Evolutionary conservation across 805 yeast genomes (phyloP).

Genomic region (Ogataea pini): DNA sequence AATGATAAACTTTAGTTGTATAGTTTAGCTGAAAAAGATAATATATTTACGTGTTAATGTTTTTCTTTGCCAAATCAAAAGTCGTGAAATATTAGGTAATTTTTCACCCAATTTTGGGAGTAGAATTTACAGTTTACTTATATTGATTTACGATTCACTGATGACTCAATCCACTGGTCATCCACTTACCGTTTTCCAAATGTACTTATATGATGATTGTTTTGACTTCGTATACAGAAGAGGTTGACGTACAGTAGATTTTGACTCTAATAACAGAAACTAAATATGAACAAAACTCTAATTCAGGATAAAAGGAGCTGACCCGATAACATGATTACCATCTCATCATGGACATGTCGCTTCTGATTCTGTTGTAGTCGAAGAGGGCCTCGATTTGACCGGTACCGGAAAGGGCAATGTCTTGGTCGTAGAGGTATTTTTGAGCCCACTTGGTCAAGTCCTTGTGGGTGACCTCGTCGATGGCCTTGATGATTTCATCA

Average conservation of each 20-base stretch:
- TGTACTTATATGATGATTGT: background rate
- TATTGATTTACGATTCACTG: too few species aligned
- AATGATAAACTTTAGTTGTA: too few species aligned
- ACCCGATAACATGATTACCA: slow-evolving; percentile 42
- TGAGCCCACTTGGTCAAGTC: slow-evolving; percentile 75
- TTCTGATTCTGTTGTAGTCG: slow-evolving; percentile 85
- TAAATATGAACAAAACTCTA: slow-evolving; percentile 7
- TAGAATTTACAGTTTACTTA: too few species aligned
- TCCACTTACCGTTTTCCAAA: too few species aligned
- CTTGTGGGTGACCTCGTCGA: slow-evolving; percentile 62
- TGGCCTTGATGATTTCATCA: slow-evolving; percentile 57
- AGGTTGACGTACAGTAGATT: slow-evolving; percentile 7
- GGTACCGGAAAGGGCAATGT: slow-evolving; percentile 77
- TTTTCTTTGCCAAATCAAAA: slow-evolving; percentile 6
- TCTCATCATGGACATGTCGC: slow-evolving; percentile 89
- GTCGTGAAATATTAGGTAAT: background rate
- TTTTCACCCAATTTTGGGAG: too few species aligned
- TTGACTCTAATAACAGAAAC: slow-evolving; percentile 9
- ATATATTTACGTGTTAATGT: slow-evolving; percentile 6
- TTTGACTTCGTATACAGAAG: slow-evolving; percentile 2
- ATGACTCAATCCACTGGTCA: too few species aligned
- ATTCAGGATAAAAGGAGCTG: slow-evolving; percentile 3
- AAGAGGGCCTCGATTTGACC: slow-evolving; percentile 85
- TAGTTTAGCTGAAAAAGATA: too few species aligned
- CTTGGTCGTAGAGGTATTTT: slow-evolving; percentile 78